Evolutionary conservation across 768 basidiomycete genomes (phyloP), one percentile per base, ranked within the genome.

Genomic region (Boletus reticulatus): DNA sequence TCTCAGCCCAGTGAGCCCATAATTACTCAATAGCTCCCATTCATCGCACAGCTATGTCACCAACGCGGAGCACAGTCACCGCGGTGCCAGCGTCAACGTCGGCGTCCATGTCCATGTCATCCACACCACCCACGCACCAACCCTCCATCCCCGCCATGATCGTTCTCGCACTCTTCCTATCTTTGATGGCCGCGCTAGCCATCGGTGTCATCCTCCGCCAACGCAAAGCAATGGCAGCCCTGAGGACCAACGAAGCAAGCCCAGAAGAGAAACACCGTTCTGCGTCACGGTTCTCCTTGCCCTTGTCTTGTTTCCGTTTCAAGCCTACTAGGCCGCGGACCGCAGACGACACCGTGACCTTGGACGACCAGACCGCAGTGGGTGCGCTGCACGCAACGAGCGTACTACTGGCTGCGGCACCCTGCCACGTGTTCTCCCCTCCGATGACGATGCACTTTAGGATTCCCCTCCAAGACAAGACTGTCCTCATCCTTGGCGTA

Each of bases 341-440:
- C 31, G 50, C 48, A 45, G 27, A n/a, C 16, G 9, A 22, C 48
- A 31, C 34, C 7, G 22, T 37, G 36, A 10, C n/a, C 16, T 12
- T 10, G 20, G 41, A 52, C n/a, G 4, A 36, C 45, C 44, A 48
- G 12, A 59, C 69, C 47, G 50, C 56, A 47, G 59, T 68, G n/a
- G 57, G 57, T 16, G 62, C 64, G 24, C 58, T 65, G 4, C 69
- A 68, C 42, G 59, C 65, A 19, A 36, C 65, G 37, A 58, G 59
- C 46, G 52, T 61, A 3, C 42, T 68, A 4, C 56, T 69, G 16
- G 69, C 69, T 52, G 67, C 62, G 41, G 65, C 69, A 20, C 62
- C 62, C 24, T 65, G 49, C 39, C 66, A 65, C 34, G 34, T 55
- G 6, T 58, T 68, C 24, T 52, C 60, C 16, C 38, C 62, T 34